Evolutionary conservation across 768 basidiomycete genomes (phyloP), one percentile per base, ranked within the genome.

Genomic region (Rhodotorula graminis): DNA sequence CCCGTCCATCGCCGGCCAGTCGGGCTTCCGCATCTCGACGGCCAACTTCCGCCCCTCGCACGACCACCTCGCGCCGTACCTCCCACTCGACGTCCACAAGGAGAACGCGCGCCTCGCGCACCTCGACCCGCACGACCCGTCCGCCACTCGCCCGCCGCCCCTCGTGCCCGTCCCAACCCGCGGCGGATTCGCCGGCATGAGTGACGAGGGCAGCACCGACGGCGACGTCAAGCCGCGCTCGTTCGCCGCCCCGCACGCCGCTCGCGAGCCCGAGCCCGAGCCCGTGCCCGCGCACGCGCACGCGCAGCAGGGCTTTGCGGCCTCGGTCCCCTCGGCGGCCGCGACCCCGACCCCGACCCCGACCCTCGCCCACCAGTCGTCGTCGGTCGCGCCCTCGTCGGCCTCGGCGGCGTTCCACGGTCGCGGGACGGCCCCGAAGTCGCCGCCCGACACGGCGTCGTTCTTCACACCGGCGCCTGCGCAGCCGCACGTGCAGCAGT

Each of bases 141-240:
- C 58, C 5, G 31, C 71, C 52, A 42, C 65, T 1, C 57, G 62
- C 40, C 73, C 73, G 19, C 73, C 73, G 19, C 73, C 73, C 1
- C 62, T 70, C 42, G 47, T 64, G 19, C 29, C 31, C n/a, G 29
- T 19, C 40, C n/a, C n/a, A n/a, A n/a, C n/a, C n/a, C 10, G 12
- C 18, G 58, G 63, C 11, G 37, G 37, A 5, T 46, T 56, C 29
- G 59, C 64, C 27, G 56, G 37, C 37, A 9, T 9, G 37, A 37
- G 37, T 9, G 37, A 37, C 37, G 37, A 4, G 37, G n/a, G n/a
- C n/a, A 37, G 37, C 37, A 9, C 4, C 37, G 37, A 37, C 37
- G 37, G 37, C 37, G 37, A 37, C 37, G 37, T 37, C 37, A 37
- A 37, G 37, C 37, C 37, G 37, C 37, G 37, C 37, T 37, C 37